Evolutionary conservation across 805 yeast genomes (phyloP).

Genomic region (Grigorovia transvaalensis): DNA sequence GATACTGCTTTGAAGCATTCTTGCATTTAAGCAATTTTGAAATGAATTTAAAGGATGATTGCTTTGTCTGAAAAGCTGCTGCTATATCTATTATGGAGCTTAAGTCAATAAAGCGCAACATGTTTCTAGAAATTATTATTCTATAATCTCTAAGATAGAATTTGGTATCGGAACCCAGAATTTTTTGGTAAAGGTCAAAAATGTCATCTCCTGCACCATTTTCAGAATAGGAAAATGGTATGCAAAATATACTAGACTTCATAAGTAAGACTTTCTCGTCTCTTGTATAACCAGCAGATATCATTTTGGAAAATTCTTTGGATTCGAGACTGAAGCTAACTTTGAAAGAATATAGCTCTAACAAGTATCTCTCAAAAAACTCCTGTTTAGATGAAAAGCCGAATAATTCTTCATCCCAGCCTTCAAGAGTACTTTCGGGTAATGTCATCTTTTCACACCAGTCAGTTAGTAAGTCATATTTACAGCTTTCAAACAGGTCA

Average conservation of each 20-base stretch:
- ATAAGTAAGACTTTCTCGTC: neutral
- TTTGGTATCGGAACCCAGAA: constrained; percentile 7
- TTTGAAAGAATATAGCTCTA: constrained; percentile 6
- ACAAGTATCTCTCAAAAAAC: constrained; percentile 9
- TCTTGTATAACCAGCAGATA: neutral
- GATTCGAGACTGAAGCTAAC: constrained; percentile 1
- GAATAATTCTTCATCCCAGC: constrained; percentile 16
- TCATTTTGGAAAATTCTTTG: neutral
- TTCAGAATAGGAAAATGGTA: constrained; percentile 11
- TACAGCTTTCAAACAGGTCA: constrained; percentile 17
- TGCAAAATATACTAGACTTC: constrained; percentile 1
- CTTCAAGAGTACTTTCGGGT: neutral
- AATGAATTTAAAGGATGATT: neutral
- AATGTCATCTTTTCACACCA: constrained; percentile 9
- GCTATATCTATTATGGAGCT: constrained; percentile 4
- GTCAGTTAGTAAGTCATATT: constrained; percentile 13
- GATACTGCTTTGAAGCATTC: constrained; percentile 5
- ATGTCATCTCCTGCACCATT: constrained; percentile 8
- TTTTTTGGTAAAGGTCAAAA: constrained; percentile 4
- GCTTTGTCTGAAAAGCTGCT: constrained; percentile 2
- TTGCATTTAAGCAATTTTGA: constrained; percentile 4
- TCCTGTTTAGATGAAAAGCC: constrained; percentile 9
- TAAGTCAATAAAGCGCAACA: neutral
- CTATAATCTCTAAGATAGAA: constrained; percentile 1
- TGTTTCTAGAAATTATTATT: neutral